A percentile compares a stretch with the other conserved stretches of the same genome.
phyloP scores from a whole-genome alignment of 2,329 filamentous ascomycete species.

The Botrytis fragariae region DNA sequence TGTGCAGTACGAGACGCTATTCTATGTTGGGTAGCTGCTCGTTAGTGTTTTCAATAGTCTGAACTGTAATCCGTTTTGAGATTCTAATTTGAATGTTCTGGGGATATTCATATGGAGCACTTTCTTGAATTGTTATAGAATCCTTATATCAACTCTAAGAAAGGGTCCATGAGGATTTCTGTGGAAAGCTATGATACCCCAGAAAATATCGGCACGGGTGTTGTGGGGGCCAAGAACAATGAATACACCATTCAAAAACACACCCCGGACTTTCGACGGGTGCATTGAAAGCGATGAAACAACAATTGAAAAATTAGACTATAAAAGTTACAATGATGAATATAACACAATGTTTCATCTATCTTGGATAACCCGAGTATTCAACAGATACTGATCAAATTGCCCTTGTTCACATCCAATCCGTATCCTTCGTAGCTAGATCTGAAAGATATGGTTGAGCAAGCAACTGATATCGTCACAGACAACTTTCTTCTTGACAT shows the following conservation, averaged over 20 bases:
- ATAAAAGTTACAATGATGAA: background rate
- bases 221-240: background rate
- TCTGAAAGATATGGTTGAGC: background rate
- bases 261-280: background rate
- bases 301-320: background rate
- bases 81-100: background rate
- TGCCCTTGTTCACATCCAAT: background rate
- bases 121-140: background rate
- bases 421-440: no score
- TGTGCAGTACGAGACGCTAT: background rate
- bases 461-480: background rate
- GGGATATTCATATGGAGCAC: background rate
- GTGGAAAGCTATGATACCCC: background rate
- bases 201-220: background rate
- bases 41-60: background rate
- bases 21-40: background rate
- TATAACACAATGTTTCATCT: background rate
- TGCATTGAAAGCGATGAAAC: background rate
- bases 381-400: background rate
- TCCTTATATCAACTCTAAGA: background rate
- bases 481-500: background rate
- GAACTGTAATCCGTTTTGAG: background rate
- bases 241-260: background rate
- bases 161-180: background rate
- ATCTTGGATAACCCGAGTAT: background rate